Evolutionary conservation across 2,329 filamentous ascomycete genomes (phyloP).

Genomic region (Aspergillus caelatus): DNA sequence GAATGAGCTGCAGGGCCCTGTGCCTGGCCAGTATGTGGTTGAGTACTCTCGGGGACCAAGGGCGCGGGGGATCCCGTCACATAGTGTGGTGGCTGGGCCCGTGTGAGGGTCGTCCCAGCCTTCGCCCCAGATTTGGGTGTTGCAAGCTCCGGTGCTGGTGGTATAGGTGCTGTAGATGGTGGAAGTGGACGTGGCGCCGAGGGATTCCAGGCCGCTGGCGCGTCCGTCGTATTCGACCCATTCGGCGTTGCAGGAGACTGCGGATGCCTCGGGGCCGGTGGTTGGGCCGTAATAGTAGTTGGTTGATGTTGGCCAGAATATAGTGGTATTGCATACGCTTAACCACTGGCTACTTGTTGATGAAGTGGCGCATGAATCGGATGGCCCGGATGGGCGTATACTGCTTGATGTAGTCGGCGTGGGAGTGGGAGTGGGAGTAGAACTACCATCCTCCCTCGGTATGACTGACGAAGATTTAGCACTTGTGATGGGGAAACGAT

Average conservation of each 20-base stretch:
- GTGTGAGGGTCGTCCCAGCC: conserved; percentile 20
- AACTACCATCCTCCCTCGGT: background rate
- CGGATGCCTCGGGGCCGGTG: conserved; percentile 21
- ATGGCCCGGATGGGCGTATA: background rate
- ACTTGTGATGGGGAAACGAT: fast-evolving
- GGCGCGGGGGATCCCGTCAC: conserved; percentile 23
- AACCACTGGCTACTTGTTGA: conserved; percentile 35
- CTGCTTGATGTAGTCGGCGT: background rate
- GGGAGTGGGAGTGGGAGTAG: background rate
- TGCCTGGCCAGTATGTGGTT: conserved; percentile 23
- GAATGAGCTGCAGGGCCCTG: conserved; percentile 19
- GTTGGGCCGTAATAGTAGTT: conserved; percentile 29
- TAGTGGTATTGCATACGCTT: conserved; percentile 19
- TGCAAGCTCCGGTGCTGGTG: conserved; percentile 24
- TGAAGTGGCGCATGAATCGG: background rate
- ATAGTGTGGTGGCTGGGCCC: conserved; percentile 26
- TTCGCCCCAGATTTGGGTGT: conserved; percentile 15
- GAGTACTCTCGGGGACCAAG: conserved; percentile 21
- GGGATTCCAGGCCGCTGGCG: conserved; percentile 16
- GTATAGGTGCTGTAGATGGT: conserved; percentile 16
- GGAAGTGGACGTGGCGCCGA: conserved; percentile 20
- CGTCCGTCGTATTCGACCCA: conserved; percentile 24
- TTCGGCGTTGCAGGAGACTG: conserved; percentile 24
- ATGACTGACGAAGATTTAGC: background rate
- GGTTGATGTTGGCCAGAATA: conserved; percentile 30